Evolutionary conservation across 495 filamentous ascomycete species (phyloP).

Genomic region (Trichoderma virens): DNA sequence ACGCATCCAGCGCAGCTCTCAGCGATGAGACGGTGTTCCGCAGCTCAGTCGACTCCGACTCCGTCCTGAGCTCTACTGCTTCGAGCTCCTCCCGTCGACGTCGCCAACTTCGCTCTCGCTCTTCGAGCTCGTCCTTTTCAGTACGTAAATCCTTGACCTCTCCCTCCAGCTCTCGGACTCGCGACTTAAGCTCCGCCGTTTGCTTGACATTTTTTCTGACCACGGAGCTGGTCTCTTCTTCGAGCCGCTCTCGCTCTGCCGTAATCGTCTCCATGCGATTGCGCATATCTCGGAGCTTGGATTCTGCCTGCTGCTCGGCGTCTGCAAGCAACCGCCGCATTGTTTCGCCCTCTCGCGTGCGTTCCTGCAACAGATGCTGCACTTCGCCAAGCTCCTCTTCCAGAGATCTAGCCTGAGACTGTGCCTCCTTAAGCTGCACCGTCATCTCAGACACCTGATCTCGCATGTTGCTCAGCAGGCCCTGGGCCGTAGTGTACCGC

Average conservation of each 20-base stretch:
- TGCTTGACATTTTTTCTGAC: constrained; percentile 71
- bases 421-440: constrained; percentile 89
- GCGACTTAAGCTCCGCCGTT: constrained; percentile 74
- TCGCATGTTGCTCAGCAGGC: constrained; percentile 80
- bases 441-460: constrained; percentile 82
- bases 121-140: constrained; percentile 58
- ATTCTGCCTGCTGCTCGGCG: constrained; percentile 73
- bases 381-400: constrained; percentile 90
- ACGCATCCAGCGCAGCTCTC: constrained; percentile 73
- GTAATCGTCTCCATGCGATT: constrained; percentile 79
- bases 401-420: constrained; percentile 72
- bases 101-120: constrained; percentile 60
- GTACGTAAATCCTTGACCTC: constrained; percentile 61
- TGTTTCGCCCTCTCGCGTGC: constrained; percentile 90
- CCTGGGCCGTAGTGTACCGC: constrained; percentile 81
- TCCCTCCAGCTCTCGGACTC: constrained; percentile 72
- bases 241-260: constrained; percentile 85
- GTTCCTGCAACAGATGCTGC: constrained; percentile 79
- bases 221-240: constrained; percentile 77
- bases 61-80: constrained; percentile 54
- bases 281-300: constrained; percentile 77
- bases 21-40: constrained; percentile 71
- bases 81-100: constrained; percentile 68
- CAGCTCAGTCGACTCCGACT: constrained; percentile 64
- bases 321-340: constrained; percentile 87